Conservation (phyloP, 495 filamentous ascomycete species). For the Haplographium delicatum region DNA sequence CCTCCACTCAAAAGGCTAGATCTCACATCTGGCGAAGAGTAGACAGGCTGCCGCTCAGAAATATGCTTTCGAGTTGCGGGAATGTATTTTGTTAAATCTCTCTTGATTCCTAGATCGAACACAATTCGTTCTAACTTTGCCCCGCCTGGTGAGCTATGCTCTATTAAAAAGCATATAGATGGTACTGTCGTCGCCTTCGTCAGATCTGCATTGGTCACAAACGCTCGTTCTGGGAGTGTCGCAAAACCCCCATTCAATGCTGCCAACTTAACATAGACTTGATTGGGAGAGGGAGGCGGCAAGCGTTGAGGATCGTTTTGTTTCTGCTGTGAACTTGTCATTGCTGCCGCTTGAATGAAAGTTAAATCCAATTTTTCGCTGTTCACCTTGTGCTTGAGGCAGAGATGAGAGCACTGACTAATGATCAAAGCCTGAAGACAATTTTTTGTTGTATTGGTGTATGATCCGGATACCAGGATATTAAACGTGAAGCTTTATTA, state of each 20-base stretch:
- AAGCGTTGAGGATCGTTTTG: not conserved
- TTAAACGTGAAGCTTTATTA: too few relatives aligned
- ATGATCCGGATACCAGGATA: too few relatives aligned
- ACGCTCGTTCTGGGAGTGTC: not conserved
- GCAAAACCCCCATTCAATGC: too few relatives aligned
- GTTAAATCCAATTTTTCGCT: not conserved
- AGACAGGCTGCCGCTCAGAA: not conserved
- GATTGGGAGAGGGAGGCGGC: not conserved
- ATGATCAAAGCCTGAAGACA: too few relatives aligned
- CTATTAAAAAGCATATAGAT: not conserved
- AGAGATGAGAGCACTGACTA: not conserved
- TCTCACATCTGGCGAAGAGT: not conserved
- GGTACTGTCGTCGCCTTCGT: not conserved
- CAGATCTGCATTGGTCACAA: not conserved
- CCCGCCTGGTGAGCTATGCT: not conserved
- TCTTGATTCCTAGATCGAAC: slow-evolving; percentile 1
- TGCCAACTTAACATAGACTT: not conserved
- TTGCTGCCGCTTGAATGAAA: not conserved
- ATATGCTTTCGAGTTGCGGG: not conserved
- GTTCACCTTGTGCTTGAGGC: not conserved
- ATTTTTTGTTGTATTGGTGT: too few relatives aligned
- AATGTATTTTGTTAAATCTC: not conserved
- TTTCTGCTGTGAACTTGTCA: not conserved
- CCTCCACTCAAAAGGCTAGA: not conserved
- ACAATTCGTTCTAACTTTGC: not conserved